Evolutionary conservation across 768 basidiomycete species (phyloP).

Genomic region (Pleurotus salmoneostramineus): DNA sequence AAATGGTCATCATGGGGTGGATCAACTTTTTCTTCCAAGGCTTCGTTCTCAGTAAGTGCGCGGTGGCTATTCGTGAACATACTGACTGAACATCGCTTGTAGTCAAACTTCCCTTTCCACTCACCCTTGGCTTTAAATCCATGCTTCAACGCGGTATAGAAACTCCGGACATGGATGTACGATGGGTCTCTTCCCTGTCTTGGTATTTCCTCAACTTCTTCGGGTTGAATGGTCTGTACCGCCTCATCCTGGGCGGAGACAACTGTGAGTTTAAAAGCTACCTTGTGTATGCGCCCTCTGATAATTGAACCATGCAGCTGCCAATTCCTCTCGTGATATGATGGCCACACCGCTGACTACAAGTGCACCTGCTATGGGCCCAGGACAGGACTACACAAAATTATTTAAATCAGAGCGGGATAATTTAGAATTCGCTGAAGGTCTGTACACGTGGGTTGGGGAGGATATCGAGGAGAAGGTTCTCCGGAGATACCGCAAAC

Average conservation of each 20-base stretch:
- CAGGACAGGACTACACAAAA: conserved; percentile 83
- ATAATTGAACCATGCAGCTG: conserved; percentile 42
- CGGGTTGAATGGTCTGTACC: conserved; percentile 93
- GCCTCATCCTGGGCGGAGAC: conserved; percentile 85
- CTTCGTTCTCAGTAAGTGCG: conserved; percentile 87
- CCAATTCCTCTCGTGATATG: conserved; percentile 76
- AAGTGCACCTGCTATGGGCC: conserved; percentile 43
- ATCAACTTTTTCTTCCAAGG: conserved; percentile 99
- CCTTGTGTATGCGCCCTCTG: background rate
- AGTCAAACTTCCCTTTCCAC: conserved; percentile 97
- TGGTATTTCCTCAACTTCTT: conserved; percentile 99
- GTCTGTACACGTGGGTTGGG: conserved; percentile 80
- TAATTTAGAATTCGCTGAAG: conserved; percentile 89
- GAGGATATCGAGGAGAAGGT: conserved; percentile 77
- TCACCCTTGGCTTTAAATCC: conserved; percentile 95
- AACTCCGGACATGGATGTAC: conserved; percentile 94
- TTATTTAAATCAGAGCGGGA: conserved; percentile 89
- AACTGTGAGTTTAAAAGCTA: conserved; percentile 56
- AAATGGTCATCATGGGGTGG: conserved; percentile 99
- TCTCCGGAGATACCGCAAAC: conserved; percentile 72
- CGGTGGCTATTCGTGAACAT: background rate
- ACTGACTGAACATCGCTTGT: background rate
- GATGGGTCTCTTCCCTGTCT: conserved; percentile 97
- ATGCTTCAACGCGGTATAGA: conserved; percentile 97
- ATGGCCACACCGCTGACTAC: conserved; percentile 64